Base-by-base conservation (phyloP, 2,329 filamentous ascomycete species). In the Colletotrichum theobromicola region DNA sequence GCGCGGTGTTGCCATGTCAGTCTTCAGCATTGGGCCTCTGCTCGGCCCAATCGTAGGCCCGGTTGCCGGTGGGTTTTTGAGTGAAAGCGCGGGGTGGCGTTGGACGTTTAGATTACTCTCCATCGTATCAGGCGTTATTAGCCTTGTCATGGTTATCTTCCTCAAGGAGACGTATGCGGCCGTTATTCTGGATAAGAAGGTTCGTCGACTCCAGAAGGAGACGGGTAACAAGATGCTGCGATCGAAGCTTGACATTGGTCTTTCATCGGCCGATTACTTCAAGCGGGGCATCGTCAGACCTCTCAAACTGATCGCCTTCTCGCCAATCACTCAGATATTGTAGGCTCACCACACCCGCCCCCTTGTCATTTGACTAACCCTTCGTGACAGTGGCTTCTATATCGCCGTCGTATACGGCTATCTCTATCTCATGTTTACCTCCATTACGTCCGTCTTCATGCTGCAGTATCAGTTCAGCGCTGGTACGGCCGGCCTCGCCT, bases 1-100 rank as follows among this genome's bases (percentile, higher is more conserved):
- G 77, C 87, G 92, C 46, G 91, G 89, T 57, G 13, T 83, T 5
- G 90, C 90, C 67, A 92, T 93, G 90, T 85, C 87, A 2, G 83
- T 79, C 12, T 89, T 85, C 70, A 81, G 82, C 35, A 80, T 88
- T 26, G 87, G 86, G 0, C 85, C 86, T 12, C 79, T 89, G 2
- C 77, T 88, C 1, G 88, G 88, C 0, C 87, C 87, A 16, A 85
- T 87, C 65, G 78, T 89, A 60, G 87, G 87, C 0, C 87, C 87
- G 9, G 82, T 88, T 1, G 83, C 82, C 0, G 87, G 87, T 21
- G 87, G 86, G 0, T 84, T 86, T 70, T 79, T 88, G 2, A 79
- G 84, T 4, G 82, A 83, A 3, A 80, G 78, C 0, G 79, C 83
- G 24, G 86, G 87, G 6, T 89, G 87, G 87, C 83, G 87, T 37